These are phyloP conservation scores for Nemophila menziesii DNA, from an alignment of 257 asterid genomes.

Conservation along the genomic window DNA sequence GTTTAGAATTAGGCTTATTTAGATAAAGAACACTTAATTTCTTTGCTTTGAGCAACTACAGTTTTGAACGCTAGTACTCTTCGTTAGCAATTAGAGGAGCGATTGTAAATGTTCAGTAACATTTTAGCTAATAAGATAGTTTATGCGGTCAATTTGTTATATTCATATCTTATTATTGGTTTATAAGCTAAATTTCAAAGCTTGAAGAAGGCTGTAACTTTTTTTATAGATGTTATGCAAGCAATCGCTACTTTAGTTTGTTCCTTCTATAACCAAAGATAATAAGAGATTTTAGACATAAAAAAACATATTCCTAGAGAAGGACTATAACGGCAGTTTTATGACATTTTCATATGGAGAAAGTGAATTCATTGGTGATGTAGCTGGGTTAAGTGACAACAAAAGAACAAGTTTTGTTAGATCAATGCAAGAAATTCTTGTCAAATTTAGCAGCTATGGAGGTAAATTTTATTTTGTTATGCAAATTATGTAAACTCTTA, in stretches of 20 bases:
- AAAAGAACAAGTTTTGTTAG: conserved; percentile 17
- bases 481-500: not conserved
- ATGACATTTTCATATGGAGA: conserved; percentile 9
- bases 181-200: not conserved
- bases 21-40: conserved; percentile 60
- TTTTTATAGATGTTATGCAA: conserved; percentile 1
- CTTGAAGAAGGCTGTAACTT: not conserved
- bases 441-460: conserved; percentile 30
- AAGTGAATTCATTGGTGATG: conserved; percentile 10
- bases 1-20: conserved; percentile 60
- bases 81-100: conserved; percentile 85
- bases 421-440: conserved; percentile 14
- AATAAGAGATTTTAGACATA: not conserved
- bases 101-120: conserved; percentile 47
- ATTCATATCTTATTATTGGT: not conserved
- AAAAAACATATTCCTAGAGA: not conserved
- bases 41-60: conserved; percentile 74
- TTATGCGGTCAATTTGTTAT: not conserved
- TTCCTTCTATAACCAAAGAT: not conserved
- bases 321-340: not conserved
- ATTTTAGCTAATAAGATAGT: too few relatives aligned
- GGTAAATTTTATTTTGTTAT: conserved; percentile 11
- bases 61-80: conserved; percentile 89
- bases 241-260: not conserved
- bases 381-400: conserved; percentile 16